A percentile compares a stretch with the other conserved stretches of the same genome.
Conservation (phyloP, 805 yeast species). For the Huiozyma naganishii region DNA sequence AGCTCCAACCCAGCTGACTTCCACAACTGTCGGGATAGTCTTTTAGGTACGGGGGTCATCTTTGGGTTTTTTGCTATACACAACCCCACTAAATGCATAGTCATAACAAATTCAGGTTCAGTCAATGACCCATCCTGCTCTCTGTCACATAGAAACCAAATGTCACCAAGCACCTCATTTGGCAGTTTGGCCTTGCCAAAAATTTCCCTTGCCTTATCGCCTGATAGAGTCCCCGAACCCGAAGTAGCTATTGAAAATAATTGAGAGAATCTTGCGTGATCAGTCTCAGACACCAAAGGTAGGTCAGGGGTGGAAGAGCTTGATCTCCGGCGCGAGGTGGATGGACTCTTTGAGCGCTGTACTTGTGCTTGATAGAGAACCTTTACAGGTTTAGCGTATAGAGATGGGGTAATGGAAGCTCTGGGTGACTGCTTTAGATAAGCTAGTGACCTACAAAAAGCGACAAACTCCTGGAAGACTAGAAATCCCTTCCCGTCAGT, state of each 20-base stretch:
- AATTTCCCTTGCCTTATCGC: slow-evolving; percentile 69
- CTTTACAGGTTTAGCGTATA: slow-evolving; percentile 19
- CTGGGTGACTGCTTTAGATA: slow-evolving; percentile 60
- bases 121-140: slow-evolving; percentile 60
- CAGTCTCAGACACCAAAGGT: slow-evolving; percentile 46
- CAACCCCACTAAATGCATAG: slow-evolving; percentile 84
- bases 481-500: slow-evolving; percentile 71
- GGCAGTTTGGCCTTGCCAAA: slow-evolving; percentile 84
- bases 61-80: slow-evolving; percentile 51
- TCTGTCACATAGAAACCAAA: slow-evolving; percentile 82
- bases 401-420: slow-evolving; percentile 37
- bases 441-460: slow-evolving; percentile 81
- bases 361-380: background rate
- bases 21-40: slow-evolving; percentile 35
- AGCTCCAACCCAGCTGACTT: slow-evolving; percentile 21
- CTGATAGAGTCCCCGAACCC: slow-evolving; percentile 36
- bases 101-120: slow-evolving; percentile 70
- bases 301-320: slow-evolving; percentile 17
- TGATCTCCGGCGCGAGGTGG: slow-evolving; percentile 8
- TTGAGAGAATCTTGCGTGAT: slow-evolving; percentile 51
- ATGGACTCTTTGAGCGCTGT: background rate
- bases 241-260: slow-evolving; percentile 54
- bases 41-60: slow-evolving; percentile 45
- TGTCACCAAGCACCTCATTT: slow-evolving; percentile 62
- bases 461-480: slow-evolving; percentile 67